These are phyloP conservation scores for Trichoderma sp. DNA, from an alignment of 2,329 filamentous ascomycete species.

Conservation along the genomic window DNA sequence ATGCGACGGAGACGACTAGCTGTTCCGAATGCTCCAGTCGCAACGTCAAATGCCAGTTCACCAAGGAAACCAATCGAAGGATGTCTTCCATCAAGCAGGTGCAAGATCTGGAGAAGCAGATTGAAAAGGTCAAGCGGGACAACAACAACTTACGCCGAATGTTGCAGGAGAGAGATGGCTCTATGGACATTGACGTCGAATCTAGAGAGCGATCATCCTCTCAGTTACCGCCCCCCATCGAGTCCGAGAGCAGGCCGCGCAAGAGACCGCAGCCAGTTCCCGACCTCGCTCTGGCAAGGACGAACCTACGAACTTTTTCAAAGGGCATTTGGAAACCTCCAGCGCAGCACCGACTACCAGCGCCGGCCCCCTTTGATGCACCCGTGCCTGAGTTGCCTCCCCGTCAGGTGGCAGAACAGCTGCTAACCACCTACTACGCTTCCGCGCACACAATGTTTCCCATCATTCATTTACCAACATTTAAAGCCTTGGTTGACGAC, in stretches of 20 bases:
- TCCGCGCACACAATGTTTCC: conserved; percentile 80
- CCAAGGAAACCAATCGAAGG: conserved; percentile 94
- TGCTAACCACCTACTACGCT: conserved; percentile 73
- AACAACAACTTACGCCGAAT: conserved; percentile 71
- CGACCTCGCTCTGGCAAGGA: conserved; percentile 69
- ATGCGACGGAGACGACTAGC: conserved; percentile 92
- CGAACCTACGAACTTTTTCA: conserved; percentile 70
- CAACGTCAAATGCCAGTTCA: conserved; percentile 97
- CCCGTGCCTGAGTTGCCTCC: conserved; percentile 66
- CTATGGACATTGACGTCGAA: conserved; percentile 50
- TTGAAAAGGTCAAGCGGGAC: conserved; percentile 75
- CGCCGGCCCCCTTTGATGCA: conserved; percentile 49
- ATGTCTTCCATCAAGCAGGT: conserved; percentile 99
- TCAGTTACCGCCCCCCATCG: conserved; percentile 60
- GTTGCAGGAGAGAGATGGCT: conserved; percentile 51
- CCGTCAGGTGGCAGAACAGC: conserved; percentile 65
- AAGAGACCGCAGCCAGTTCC: conserved; percentile 60
- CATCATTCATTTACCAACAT: conserved; percentile 83
- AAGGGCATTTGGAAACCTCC: conserved; percentile 80
- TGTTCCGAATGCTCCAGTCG: conserved; percentile 97
- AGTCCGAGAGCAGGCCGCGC: conserved; percentile 62
- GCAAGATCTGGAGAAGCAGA: conserved; percentile 91
- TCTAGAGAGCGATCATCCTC: conserved; percentile 49
- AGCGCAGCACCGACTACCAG: conserved; percentile 58
- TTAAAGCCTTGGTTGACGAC: conserved; percentile 71